These are phyloP conservation scores for Spergularia azorica DNA, from an alignment of 179 eudicot genomes.

Conservation along the genomic window DNA sequence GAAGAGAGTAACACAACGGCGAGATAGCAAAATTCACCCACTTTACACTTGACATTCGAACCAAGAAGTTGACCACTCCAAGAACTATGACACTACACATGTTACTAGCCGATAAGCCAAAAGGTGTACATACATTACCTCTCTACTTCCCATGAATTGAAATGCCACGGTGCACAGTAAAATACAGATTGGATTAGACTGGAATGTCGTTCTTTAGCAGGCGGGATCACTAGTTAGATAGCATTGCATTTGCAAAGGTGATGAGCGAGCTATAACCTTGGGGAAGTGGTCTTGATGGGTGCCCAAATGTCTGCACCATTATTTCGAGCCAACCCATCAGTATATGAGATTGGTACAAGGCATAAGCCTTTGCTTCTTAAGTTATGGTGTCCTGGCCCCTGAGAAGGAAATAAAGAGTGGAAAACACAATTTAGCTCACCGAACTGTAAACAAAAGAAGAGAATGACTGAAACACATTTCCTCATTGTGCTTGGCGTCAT, in stretches of 20 bases:
- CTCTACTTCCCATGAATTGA: conserved; percentile 7
- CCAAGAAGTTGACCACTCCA: not conserved
- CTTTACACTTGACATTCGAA: conserved; percentile 3
- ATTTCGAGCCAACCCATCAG: conserved; percentile 61
- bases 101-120: not conserved
- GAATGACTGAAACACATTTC: no score
- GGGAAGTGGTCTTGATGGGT: conserved; percentile 65
- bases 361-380: conserved; percentile 80
- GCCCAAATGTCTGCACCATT: conserved; percentile 99
- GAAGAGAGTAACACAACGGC: not conserved
- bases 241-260: conserved; percentile 7
- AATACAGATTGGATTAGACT: conserved; percentile 1
- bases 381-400: conserved; percentile 55
- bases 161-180: not conserved
- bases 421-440: not conserved
- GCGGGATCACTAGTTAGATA: conserved; percentile 9
- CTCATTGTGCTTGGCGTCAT: no score
- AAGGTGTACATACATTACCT: not conserved
- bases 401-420: conserved; percentile 6
- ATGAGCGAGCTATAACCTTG: conserved; percentile 37
- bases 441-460: not conserved
- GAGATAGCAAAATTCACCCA: not conserved
- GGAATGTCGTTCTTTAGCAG: not conserved
- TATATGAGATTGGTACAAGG: conserved; percentile 67
- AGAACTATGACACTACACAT: not conserved